These are phyloP conservation scores for Cryptosporidium ubiquitum DNA, from an alignment of 169 alveolate species.

Conservation along the genomic window DNA sequence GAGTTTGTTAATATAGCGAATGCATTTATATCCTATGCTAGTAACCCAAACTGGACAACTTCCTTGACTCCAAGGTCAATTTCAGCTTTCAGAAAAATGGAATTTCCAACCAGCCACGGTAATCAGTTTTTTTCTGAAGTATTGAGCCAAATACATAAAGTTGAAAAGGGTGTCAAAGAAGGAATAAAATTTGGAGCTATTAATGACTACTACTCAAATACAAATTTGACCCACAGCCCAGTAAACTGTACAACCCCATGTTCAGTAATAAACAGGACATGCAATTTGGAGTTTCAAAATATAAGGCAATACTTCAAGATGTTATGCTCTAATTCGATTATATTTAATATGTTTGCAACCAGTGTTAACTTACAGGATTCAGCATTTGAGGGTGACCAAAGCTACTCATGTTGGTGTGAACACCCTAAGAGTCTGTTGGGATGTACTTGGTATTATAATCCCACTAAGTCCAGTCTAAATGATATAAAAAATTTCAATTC, in stretches of 20 bases:
- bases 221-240: conserved; percentile 27
- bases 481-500: conserved; percentile 18
- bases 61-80: conserved; percentile 57
- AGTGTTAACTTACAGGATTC: conserved; percentile 51
- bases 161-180: background rate
- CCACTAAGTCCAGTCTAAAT: conserved; percentile 6
- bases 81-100: conserved; percentile 16
- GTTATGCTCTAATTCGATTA: conserved; percentile 52
- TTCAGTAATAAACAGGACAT: conserved; percentile 51
- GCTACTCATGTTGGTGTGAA: conserved; percentile 54
- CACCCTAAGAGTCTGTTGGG: conserved; percentile 47
- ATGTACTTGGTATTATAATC: conserved; percentile 43
- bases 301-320: conserved; percentile 40
- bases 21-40: conserved; percentile 41
- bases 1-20: conserved; percentile 9
- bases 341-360: conserved; percentile 61
- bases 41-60: conserved; percentile 33
- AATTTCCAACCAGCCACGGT: background rate
- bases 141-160: background rate
- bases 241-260: conserved; percentile 67
- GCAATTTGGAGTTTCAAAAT: conserved; percentile 52
- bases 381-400: background rate
- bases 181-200: background rate
- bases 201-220: conserved; percentile 31
- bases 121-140: conserved; percentile 19